phyloP scores from a whole-genome alignment of 2,329 filamentous ascomycete genomes.

The Dothidotthia symphoricarpi region DNA sequence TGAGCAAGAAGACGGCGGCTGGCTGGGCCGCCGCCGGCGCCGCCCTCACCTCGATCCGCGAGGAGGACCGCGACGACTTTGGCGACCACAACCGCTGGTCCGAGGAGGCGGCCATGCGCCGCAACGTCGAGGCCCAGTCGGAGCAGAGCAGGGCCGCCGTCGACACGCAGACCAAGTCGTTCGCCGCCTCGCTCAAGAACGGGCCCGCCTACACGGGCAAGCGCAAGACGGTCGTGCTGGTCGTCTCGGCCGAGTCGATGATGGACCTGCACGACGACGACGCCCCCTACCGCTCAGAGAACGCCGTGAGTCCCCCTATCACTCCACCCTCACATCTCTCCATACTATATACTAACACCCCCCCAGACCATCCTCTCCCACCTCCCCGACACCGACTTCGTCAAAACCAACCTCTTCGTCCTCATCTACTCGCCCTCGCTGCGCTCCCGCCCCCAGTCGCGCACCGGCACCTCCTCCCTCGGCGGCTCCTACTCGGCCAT shows the following conservation, averaged over 20 bases:
- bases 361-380: conserved; percentile 71
- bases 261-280: conserved; percentile 57
- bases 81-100: conserved; percentile 89
- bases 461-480: conserved; percentile 56
- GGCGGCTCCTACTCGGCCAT: conserved; percentile 88
- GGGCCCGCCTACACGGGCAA: conserved; percentile 26
- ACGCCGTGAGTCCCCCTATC: conserved; percentile 64
- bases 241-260: conserved; percentile 75
- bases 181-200: conserved; percentile 30
- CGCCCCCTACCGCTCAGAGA: conserved; percentile 63
- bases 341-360: conserved; percentile 7
- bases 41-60: conserved; percentile 76
- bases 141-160: conserved; percentile 36
- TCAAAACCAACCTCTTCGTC: conserved; percentile 75
- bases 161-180: conserved; percentile 33
- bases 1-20: conserved; percentile 76
- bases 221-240: conserved; percentile 76
- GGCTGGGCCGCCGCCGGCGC: conserved; percentile 81
- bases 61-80: conserved; percentile 77
- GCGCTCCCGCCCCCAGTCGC: conserved; percentile 59
- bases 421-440: conserved; percentile 84
- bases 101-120: conserved; percentile 76
- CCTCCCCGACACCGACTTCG: conserved; percentile 74
- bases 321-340: background rate
- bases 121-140: conserved; percentile 41